Conservation (phyloP, 202 grass and related monocot species). For the Hordeum pubiflorum region DNA sequence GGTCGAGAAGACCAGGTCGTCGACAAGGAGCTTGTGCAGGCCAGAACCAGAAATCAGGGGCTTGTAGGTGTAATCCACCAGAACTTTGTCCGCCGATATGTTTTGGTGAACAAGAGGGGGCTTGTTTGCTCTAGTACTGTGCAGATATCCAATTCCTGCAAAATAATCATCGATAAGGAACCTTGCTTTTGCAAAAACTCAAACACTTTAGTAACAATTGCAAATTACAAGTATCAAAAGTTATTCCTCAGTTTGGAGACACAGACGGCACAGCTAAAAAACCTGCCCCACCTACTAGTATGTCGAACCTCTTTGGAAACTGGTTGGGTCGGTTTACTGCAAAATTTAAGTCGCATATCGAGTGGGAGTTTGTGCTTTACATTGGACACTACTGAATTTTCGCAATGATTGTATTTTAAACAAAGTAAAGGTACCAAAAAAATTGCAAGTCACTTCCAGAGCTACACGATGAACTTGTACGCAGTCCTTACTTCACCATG, state of each 20-base stretch:
- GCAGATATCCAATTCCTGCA: constrained; percentile 74
- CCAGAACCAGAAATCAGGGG: constrained; percentile 68
- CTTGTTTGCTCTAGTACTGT: constrained; percentile 54
- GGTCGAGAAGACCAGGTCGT: constrained; percentile 77
- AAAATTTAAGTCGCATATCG: too few species aligned
- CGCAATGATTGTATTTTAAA: too few species aligned
- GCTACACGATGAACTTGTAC: too few species aligned
- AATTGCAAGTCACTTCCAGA: too few species aligned
- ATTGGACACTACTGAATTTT: too few species aligned
- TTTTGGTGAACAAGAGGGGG: constrained; percentile 74
- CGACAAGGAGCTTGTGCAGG: constrained; percentile 77
- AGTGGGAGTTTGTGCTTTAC: too few species aligned
- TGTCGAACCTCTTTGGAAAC: too few species aligned
- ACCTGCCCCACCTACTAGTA: too few species aligned
- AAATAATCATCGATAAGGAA: constrained; percentile 1
- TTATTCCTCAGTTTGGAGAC: not conserved
- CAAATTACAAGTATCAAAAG: not conserved
- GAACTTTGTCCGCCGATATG: constrained; percentile 67
- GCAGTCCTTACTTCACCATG: too few species aligned
- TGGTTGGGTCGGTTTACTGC: too few species aligned
- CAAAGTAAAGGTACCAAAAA: too few species aligned
- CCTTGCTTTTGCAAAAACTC: not conserved
- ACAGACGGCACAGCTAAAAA: too few species aligned
- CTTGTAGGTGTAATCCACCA: constrained; percentile 64
- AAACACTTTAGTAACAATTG: not conserved